A percentile compares a stretch with the other conserved stretches of the same genome.
These are phyloP conservation scores for Manihot esculenta DNA, from an alignment of 441 rosid species.

Conservation along the genomic window DNA sequence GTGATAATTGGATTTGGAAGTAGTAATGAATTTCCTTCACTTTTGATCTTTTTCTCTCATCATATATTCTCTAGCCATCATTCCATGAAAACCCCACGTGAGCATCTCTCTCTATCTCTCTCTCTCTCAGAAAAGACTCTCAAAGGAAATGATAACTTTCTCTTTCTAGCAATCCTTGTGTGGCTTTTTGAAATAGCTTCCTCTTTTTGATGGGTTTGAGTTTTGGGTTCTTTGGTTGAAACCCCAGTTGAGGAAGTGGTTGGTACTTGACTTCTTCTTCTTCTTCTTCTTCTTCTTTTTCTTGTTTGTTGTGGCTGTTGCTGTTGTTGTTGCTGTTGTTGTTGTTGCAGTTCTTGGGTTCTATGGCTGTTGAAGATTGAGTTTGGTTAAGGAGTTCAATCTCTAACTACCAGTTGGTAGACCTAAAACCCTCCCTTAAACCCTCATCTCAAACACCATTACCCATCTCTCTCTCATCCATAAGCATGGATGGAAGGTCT, in stretches of 20 bases:
- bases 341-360: slow-evolving; percentile 22
- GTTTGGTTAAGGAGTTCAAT: slow-evolving; percentile 73
- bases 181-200: slow-evolving; percentile 16
- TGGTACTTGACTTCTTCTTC: slow-evolving; percentile 45
- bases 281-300: slow-evolving; percentile 9
- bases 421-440: slow-evolving; percentile 83
- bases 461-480: slow-evolving; percentile 37
- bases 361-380: slow-evolving; percentile 33
- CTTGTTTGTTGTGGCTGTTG: slow-evolving; percentile 15
- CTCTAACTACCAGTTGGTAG: slow-evolving; percentile 94
- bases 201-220: slow-evolving; percentile 19
- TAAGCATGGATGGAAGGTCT: slow-evolving; percentile 45
- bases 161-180: slow-evolving; percentile 13
- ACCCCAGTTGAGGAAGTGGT: slow-evolving; percentile 36
- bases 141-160: slow-evolving; percentile 30
- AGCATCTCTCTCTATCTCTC: slow-evolving; percentile 30
- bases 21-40: slow-evolving; percentile 29
- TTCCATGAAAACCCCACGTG: slow-evolving; percentile 74
- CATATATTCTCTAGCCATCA: slow-evolving; percentile 44
- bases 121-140: slow-evolving; percentile 11
- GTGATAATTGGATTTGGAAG: slow-evolving; percentile 32
- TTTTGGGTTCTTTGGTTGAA: slow-evolving; percentile 36
- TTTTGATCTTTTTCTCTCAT: slow-evolving; percentile 34
- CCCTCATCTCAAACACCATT: slow-evolving; percentile 34
- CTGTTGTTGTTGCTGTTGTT: slow-evolving; percentile 25